A percentile compares a stretch with the other conserved stretches of the same genome.
Conservation (phyloP, 1,284 basidiomycete species). For the Filobasidium uniguttulatum region DNA sequence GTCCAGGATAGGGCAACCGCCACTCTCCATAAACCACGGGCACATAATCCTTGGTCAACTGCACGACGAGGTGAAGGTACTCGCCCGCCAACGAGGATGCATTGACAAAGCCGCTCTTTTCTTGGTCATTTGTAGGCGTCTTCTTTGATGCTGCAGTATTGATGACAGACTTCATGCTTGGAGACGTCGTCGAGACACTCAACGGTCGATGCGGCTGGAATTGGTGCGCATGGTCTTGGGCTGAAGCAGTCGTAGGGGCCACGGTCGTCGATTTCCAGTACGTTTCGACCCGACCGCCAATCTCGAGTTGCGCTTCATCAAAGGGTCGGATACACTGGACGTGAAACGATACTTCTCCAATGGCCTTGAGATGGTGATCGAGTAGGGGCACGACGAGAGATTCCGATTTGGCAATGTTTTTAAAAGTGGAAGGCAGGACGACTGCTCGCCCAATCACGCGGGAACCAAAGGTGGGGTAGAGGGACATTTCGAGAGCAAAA, state of each 20-base stretch:
- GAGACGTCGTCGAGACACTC: constrained; percentile 31
- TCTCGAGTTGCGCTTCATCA: constrained; percentile 83
- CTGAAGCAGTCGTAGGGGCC: constrained; percentile 21
- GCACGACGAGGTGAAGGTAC: constrained; percentile 73
- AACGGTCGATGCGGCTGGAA: constrained; percentile 34
- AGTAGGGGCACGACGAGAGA: constrained; percentile 66
- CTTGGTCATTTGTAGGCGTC: constrained; percentile 24
- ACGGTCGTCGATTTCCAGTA: constrained; percentile 81
- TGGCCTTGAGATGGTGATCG: constrained; percentile 82
- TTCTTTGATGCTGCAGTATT: constrained; percentile 8
- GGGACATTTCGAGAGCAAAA: constrained; percentile 78
- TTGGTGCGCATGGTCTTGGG: constrained; percentile 38
- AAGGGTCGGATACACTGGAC: constrained; percentile 81
- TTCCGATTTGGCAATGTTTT: constrained; percentile 43
- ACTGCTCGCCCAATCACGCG: constrained; percentile 91
- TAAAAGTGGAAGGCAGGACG: constrained; percentile 64
- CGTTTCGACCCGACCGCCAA: constrained; percentile 86
- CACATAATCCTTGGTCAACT: constrained; percentile 79
- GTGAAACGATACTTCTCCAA: constrained; percentile 90
- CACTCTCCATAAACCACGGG: constrained; percentile 67
- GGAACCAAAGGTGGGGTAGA: constrained; percentile 97
- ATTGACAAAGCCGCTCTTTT: constrained; percentile 28
- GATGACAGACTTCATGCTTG: constrained; percentile 17
- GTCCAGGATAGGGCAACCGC: constrained; percentile 55
- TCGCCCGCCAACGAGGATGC: constrained; percentile 53